Percentiles rank a stretch among this genome's conserved stretches.
Conservation (phyloP, 371 early-diverging fungal genomes). For the Saksenaea vasiformis region DNA sequence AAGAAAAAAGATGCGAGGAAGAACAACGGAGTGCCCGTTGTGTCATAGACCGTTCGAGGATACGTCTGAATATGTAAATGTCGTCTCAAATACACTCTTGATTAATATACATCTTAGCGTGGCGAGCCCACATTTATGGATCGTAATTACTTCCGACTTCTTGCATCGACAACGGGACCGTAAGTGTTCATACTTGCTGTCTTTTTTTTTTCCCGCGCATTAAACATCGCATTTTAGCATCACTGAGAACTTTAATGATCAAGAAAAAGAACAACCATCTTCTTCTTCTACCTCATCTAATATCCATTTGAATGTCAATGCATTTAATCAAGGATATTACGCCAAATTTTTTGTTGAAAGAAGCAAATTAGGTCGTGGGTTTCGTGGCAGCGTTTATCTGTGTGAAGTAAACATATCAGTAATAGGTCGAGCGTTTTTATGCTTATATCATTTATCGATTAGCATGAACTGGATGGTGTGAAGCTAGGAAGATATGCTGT, state of each 20-base stretch:
- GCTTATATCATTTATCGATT: not conserved
- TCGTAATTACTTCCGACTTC: slow-evolving; percentile 65
- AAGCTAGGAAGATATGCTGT: slow-evolving; percentile 87
- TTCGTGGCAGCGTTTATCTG: slow-evolving; percentile 88
- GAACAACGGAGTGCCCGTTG: slow-evolving; percentile 29
- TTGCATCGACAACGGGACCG: slow-evolving; percentile 50
- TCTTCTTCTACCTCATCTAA: not conserved
- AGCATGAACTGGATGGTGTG: slow-evolving; percentile 83
- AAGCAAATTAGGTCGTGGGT: slow-evolving; percentile 86
- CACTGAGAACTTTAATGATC: not conserved
- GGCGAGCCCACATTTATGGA: slow-evolving; percentile 57
- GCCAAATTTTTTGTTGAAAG: slow-evolving; percentile 90
- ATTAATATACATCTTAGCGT: slow-evolving; percentile 8
- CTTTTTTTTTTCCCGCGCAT: not conserved
- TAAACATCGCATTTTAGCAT: slow-evolving; percentile 12
- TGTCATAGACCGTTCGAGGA: slow-evolving; percentile 37
- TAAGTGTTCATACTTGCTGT: slow-evolving; percentile 12
- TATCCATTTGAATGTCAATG: slow-evolving; percentile 42
- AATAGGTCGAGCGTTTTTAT: not conserved
- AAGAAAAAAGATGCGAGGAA: not conserved
- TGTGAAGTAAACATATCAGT: slow-evolving; percentile 64
- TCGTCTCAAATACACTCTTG: not conserved
- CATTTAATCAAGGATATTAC: slow-evolving; percentile 93
- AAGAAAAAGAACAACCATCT: not conserved
- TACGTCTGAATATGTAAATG: not conserved